phyloP scores from a whole-genome alignment of 352 stramenopile genomes.

The Blastocystis sp. region DNA sequence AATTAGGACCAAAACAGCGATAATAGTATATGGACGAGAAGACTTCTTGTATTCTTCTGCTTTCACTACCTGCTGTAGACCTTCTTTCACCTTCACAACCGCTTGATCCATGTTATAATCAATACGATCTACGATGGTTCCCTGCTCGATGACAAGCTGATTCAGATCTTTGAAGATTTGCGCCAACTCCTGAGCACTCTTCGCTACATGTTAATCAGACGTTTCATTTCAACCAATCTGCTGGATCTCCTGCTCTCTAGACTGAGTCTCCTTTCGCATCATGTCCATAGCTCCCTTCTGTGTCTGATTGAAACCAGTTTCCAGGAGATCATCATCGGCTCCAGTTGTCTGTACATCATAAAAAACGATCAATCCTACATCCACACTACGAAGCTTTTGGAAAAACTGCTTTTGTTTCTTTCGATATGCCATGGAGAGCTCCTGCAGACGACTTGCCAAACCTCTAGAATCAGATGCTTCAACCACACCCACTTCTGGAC shows the following conservation, averaged over 20 bases:
- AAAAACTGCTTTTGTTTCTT: constrained; percentile 97
- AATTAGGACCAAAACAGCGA: constrained; percentile 86
- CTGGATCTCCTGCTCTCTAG: constrained; percentile 89
- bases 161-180: constrained; percentile 99
- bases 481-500: constrained; percentile 74
- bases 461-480: constrained; percentile 72
- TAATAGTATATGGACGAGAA: constrained; percentile 85
- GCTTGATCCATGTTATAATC: constrained; percentile 99
- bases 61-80: constrained; percentile 94
- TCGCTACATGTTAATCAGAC: constrained; percentile 73
- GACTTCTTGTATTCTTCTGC: constrained; percentile 98
- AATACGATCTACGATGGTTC: constrained; percentile 98
- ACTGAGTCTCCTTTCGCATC: constrained; percentile 71
- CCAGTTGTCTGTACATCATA: constrained; percentile 17
- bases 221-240: constrained; percentile 78
- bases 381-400: constrained; percentile 60
- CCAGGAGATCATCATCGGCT: constrained; percentile 41
- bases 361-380: neutral
- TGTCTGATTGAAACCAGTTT: constrained; percentile 58
- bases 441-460: constrained; percentile 93
- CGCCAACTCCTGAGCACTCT: constrained; percentile 96
- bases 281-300: constrained; percentile 68
- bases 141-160: constrained; percentile 99
- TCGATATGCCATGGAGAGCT: constrained; percentile 89
- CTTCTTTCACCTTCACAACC: constrained; percentile 96